phyloP scores from a whole-genome alignment of 257 asterid species.

The Nicotiana tomentosiformis region DNA sequence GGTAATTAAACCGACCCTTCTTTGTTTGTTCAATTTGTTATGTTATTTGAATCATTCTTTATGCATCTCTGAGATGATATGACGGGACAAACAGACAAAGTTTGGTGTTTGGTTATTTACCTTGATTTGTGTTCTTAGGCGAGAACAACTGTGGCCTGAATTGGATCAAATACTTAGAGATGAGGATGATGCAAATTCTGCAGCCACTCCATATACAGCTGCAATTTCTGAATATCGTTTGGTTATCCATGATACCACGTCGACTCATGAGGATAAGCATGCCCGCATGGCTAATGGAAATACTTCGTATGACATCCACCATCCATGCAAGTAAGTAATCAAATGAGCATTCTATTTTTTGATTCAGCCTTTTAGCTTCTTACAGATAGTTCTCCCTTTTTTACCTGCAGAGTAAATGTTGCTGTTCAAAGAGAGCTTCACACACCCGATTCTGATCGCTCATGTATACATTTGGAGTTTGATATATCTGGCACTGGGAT shows the following conservation, averaged over 20 bases:
- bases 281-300: conserved; percentile 45
- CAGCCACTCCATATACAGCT: conserved; percentile 64
- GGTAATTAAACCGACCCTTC: conserved; percentile 31
- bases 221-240: conserved; percentile 58
- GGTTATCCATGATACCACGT: conserved; percentile 40
- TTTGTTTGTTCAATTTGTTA: not conserved
- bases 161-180: conserved; percentile 50
- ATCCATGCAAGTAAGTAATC: conserved; percentile 60
- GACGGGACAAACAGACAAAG: not conserved
- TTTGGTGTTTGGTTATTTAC: not conserved
- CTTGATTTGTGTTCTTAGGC: conserved; percentile 32
- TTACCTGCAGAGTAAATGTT: conserved; percentile 54
- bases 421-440: conserved; percentile 73
- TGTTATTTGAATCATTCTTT: not conserved
- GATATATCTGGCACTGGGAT: conserved; percentile 55
- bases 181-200: conserved; percentile 43
- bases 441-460: conserved; percentile 68
- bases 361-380: conserved; percentile 10
- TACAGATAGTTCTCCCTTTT: conserved; percentile 17
- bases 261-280: conserved; percentile 33
- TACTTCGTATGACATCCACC: conserved; percentile 58
- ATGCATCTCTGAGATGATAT: conserved; percentile 7
- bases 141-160: conserved; percentile 65
- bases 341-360: not conserved
- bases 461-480: conserved; percentile 77